phyloP scores from a whole-genome alignment of 257 asterid species.

The Ballota nigra region DNA sequence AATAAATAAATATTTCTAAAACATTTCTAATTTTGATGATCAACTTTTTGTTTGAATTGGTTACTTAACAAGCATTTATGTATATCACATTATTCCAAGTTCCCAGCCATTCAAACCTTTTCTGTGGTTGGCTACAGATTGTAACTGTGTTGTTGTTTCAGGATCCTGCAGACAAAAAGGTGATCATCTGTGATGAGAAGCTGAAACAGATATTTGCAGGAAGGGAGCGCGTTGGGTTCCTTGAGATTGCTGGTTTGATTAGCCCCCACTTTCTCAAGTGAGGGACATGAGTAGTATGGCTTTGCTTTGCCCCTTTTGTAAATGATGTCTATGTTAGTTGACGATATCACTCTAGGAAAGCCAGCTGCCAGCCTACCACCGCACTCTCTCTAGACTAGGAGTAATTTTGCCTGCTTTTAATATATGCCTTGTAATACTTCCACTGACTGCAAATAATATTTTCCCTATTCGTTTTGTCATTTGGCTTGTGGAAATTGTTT shows the following conservation, averaged over 20 bases:
- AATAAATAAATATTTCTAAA: too few species aligned
- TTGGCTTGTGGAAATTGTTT: too few species aligned
- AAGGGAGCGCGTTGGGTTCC: slow-evolving; percentile 81
- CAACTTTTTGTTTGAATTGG: neutral
- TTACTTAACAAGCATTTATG: neutral
- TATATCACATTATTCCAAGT: neutral
- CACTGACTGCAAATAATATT: neutral
- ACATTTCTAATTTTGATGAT: neutral
- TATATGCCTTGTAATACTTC: neutral
- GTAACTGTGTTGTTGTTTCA: slow-evolving; percentile 18
- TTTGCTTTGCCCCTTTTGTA: slow-evolving; percentile 25
- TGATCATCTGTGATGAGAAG: slow-evolving; percentile 82
- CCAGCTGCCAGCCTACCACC: too few species aligned
- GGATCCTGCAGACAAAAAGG: slow-evolving; percentile 86
- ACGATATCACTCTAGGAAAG: slow-evolving; percentile 26
- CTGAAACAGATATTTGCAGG: slow-evolving; percentile 79
- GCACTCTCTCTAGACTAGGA: slow-evolving; percentile 12
- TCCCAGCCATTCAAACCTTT: neutral
- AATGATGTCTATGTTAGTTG: slow-evolving; percentile 32
- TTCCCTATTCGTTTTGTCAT: too few species aligned
- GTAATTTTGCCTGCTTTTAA: slow-evolving; percentile 26
- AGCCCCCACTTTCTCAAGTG: slow-evolving; percentile 81
- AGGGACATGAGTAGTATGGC: neutral
- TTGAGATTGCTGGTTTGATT: slow-evolving; percentile 89
- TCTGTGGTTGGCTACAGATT: too few species aligned